phyloP scores from a whole-genome alignment of 106 monocot genomes.

The Iris macrosiphon region DNA sequence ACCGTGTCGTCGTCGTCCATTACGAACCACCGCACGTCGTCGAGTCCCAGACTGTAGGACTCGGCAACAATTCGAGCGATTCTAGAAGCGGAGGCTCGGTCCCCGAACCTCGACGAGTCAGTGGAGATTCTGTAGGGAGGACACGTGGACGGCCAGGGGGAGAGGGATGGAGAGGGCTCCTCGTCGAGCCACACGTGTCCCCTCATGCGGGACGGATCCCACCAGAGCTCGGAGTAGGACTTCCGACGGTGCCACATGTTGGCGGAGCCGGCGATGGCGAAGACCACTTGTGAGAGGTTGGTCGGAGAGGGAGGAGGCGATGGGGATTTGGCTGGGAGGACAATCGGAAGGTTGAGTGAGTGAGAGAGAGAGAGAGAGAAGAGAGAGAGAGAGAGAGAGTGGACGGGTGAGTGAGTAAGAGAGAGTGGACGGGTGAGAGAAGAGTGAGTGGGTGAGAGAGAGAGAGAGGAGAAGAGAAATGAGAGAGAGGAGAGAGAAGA shows the following conservation, averaged over 20 bases:
- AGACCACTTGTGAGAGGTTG: conserved; percentile 57
- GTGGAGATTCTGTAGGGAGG: conserved; percentile 54
- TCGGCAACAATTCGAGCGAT: conserved; percentile 61
- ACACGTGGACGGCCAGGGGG: conserved; percentile 15
- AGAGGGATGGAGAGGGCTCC: conserved; percentile 15
- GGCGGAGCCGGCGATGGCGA: too few species aligned
- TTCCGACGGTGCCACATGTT: conserved; percentile 41
- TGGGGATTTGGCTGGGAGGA: too few species aligned
- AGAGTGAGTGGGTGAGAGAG: too few species aligned
- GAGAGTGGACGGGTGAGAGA: too few species aligned
- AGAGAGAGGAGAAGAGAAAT: too few species aligned
- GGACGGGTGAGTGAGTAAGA: too few species aligned
- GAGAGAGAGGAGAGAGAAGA: too few species aligned
- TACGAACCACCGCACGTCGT: conserved; percentile 57
- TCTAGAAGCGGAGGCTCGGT: conserved; percentile 37
- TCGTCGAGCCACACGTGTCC: conserved; percentile 67
- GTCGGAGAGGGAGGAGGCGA: conserved; percentile 17
- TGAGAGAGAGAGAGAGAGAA: conserved; percentile 27
- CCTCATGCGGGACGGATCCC: conserved; percentile 29
- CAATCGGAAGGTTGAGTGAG: too few species aligned
- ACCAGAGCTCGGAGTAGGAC: conserved; percentile 65
- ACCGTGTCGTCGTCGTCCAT: conserved; percentile 92
- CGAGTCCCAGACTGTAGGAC: conserved; percentile 10
- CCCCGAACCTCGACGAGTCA: conserved; percentile 34
- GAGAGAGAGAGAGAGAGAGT: too few species aligned